Base-by-base conservation (phyloP, 306 rosid genomes). In the Heteromeles arbutifolia region DNA sequence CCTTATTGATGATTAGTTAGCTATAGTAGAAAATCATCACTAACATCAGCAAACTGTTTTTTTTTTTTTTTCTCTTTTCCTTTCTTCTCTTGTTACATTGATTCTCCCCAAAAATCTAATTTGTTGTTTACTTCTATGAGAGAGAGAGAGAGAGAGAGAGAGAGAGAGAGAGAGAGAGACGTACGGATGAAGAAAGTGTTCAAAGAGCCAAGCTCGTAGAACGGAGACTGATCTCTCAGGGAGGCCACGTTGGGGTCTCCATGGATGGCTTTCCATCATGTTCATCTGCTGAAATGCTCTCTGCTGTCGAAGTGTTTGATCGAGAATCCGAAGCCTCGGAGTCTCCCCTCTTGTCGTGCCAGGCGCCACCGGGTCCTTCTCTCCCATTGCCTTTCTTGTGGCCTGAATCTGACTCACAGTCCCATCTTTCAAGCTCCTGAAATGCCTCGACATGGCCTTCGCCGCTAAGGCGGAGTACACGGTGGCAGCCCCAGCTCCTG, bases 161-260 rank as follows among this genome's bases (percentile, higher is more conserved):
- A 74, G 74, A 41, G 12, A 59, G 61, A 53, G 32, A n/a, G 62
- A 34, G 41, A 18, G 54, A 12, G 71, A 39, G 54, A 64, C 13
- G 74, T 90, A 94, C 98, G 98, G 98, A 77, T 94, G 97, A 82
- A 94, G 93, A 85, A 94, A 94, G 86, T 94, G 98, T 75, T 94
- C 98, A 41, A 94, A 94, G 24, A 94, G 98, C 98, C 98, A 94
- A 67, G 98, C 96, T 0, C 98, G 80, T 7, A 94, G 97, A 61
- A 94, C 79, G 0, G 98, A 91, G 69, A 94, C 98, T 4, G 98
- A 90, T 8, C 97, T 79, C 45, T 94, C 97, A 0, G 98, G 98
- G 37, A 94, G 98, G 80, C 98, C 98, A 19, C 98, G 98, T 72
- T 94, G 98, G 50, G 98, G 98, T 31, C 98, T 80, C 98, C 98